A percentile compares a stretch with the other conserved stretches of the same genome.
Conservation (phyloP, 2,329 filamentous ascomycete species). For the Curvularia hawaiiensis region DNA sequence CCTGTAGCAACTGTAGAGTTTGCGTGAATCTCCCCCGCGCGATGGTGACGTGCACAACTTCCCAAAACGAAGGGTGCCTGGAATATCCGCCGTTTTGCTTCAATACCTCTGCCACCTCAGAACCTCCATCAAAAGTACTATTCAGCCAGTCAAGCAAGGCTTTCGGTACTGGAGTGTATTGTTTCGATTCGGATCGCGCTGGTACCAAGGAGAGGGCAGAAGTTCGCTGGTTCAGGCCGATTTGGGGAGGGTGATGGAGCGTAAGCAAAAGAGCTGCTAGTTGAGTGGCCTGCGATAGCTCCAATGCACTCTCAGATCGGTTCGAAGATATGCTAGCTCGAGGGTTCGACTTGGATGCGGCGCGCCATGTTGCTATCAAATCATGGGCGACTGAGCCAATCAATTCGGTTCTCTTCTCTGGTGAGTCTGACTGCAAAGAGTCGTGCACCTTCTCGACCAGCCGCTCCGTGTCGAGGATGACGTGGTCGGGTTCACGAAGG, state of each 20-base stretch:
- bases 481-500: slow-evolving; percentile 70
- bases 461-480: slow-evolving; percentile 78
- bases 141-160: slow-evolving; percentile 85
- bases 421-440: slow-evolving; percentile 39
- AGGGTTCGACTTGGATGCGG: slow-evolving; percentile 46
- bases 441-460: slow-evolving; percentile 57
- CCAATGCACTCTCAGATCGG: slow-evolving; percentile 57
- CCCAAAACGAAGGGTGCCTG: slow-evolving; percentile 81
- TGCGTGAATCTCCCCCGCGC: slow-evolving; percentile 75
- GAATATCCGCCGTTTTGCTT: slow-evolving; percentile 73
- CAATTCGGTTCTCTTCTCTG: slow-evolving; percentile 35
- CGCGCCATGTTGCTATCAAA: slow-evolving; percentile 55
- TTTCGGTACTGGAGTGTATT: slow-evolving; percentile 66
- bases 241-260: slow-evolving; percentile 67
- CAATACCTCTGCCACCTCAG: slow-evolving; percentile 69
- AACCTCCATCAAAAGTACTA: slow-evolving; percentile 70
- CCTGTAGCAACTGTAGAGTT: slow-evolving; percentile 70
- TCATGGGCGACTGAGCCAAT: slow-evolving; percentile 38
- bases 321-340: slow-evolving; percentile 23
- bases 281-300: slow-evolving; percentile 75
- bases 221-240: slow-evolving; percentile 28
- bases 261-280: slow-evolving; percentile 78
- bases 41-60: slow-evolving; percentile 70
- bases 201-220: slow-evolving; percentile 35
- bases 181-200: slow-evolving; percentile 27